Evolutionary conservation across 83 land plant genomes (phyloP).

Genomic region (Thuja plicata): DNA sequence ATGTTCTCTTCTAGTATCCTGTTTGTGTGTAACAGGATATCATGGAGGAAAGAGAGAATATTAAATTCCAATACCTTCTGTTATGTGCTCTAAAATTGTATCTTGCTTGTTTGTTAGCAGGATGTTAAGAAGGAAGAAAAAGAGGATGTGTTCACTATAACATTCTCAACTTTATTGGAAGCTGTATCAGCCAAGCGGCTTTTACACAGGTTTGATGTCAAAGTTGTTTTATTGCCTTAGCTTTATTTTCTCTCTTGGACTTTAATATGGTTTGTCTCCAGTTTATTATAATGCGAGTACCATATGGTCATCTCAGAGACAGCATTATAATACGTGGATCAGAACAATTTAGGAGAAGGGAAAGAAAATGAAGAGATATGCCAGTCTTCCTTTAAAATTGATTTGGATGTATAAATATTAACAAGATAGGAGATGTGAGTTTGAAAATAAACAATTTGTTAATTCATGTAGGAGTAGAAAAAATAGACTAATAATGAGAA

Average conservation of each 20-base stretch:
- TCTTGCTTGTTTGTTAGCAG: conserved; percentile 15
- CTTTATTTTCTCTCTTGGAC: not conserved
- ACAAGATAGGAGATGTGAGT: not conserved
- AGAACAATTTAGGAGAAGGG: not conserved
- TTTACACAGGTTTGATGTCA: conserved; percentile 32
- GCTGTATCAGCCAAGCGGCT: conserved; percentile 40
- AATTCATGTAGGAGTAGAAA: not conserved
- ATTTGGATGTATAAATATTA: not conserved
- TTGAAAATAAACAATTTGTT: not conserved
- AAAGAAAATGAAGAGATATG: not conserved
- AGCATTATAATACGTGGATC: not conserved
- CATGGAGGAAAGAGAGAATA: conserved; percentile 22
- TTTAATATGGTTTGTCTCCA: not conserved
- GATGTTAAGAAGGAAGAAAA: conserved; percentile 30
- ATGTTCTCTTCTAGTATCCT: not conserved
- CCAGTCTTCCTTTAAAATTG: not conserved
- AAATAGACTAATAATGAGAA: not conserved
- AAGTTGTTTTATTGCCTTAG: not conserved
- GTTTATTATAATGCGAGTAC: not conserved
- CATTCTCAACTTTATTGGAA: conserved; percentile 33
- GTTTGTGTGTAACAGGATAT: conserved; percentile 23
- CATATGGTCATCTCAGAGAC: not conserved
- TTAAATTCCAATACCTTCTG: not conserved
- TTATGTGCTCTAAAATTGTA: not conserved
- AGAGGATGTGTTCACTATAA: conserved; percentile 36